Evolutionary conservation across 2,329 filamentous ascomycete species (phyloP), one percentile per base, ranked within the genome.

Genomic region (Ceratocystis cubensis): DNA sequence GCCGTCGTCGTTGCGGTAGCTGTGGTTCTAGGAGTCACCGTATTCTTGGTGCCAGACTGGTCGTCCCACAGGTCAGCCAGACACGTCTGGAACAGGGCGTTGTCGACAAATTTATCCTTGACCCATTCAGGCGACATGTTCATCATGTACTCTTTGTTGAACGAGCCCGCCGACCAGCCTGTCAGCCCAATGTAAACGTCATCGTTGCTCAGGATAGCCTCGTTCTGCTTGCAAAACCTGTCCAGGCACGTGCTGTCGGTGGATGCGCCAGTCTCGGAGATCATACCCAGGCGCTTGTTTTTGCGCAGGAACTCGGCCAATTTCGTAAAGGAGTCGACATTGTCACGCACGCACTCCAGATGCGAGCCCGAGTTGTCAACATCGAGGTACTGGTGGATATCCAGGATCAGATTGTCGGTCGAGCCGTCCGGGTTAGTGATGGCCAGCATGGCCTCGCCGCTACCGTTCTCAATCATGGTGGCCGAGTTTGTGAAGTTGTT

Each of bases 381-480:
- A 70, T 85, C 83, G 3, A 86, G 78, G 71, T 85, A 86, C 72
- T 84, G 81, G 74, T 86, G 83, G 10, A 86, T 75, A 69, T 85
- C 83, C 37, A 85, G 76, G 10, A 84, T 74, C n/a, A 88, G 74
- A 64, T 79, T 79, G 64, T 80, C 78, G 1, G 76, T 83, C n/a
- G 75, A 76, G 1, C 82, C 82, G 70, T 86, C 83, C 0, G 80
- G 82, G 71, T 88, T 86, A 61, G 75, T 82, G 37, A 88, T 78
- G 2, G 73, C 77, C 20, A 77, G 71, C 7, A 88, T 74, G 3
- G 79, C 79, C 1, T 78, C 79, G 0, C 78, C 82, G 13, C 79
- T 81, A 2, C 80, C 80, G 48, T 75, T 78, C 2, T 75, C 76
- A 25, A 82, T 75, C 63, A 83, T 78, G 1, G 75, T 75, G 48